Percentiles rank a stretch among this genome's conserved stretches.
Conservation (phyloP, 1,284 basidiomycete species). For the Apiotrichum domesticum region DNA sequence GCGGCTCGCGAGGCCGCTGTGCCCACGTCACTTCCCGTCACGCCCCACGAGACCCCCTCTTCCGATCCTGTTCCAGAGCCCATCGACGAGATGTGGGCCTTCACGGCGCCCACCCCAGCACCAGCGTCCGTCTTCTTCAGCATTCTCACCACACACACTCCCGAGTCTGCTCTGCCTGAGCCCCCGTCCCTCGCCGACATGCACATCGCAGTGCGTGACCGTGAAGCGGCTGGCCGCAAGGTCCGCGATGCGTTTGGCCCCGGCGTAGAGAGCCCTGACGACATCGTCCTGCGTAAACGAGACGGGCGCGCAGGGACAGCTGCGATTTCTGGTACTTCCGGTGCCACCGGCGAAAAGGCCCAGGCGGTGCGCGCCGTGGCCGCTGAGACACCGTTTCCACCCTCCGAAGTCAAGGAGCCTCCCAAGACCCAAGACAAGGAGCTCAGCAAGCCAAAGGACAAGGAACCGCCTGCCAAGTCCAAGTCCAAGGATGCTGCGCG, state of each 20-base stretch:
- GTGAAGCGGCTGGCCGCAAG: slow-evolving; percentile 20
- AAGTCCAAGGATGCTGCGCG: no score
- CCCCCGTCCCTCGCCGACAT: slow-evolving; percentile 20
- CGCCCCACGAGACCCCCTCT: neutral
- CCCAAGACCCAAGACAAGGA: no score
- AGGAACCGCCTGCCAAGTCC: no score
- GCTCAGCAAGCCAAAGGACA: no score
- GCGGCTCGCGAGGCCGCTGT: slow-evolving; percentile 24
- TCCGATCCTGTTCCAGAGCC: slow-evolving; percentile 6
- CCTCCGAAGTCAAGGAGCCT: slow-evolving; percentile 2
- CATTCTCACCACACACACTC: slow-evolving; percentile 32
- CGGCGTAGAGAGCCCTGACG: slow-evolving; percentile 51
- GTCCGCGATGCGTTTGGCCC: slow-evolving; percentile 34
- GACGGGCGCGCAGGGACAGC: slow-evolving; percentile 47
- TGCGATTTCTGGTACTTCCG: slow-evolving; percentile 16
- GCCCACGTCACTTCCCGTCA: neutral
- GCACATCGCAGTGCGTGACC: slow-evolving; percentile 30
- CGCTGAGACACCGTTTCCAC: neutral
- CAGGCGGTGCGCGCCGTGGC: slow-evolving; percentile 4
- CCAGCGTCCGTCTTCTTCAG: slow-evolving; percentile 38
- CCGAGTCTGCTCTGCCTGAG: slow-evolving; percentile 2
- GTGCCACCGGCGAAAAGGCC: slow-evolving; percentile 7
- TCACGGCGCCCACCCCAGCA: neutral
- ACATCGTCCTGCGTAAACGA: slow-evolving; percentile 49
- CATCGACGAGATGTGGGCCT: slow-evolving; percentile 4